These are phyloP conservation scores for Coemansia sp. DNA, from an alignment of 192 early-diverging fungal genomes.

Conservation along the genomic window DNA sequence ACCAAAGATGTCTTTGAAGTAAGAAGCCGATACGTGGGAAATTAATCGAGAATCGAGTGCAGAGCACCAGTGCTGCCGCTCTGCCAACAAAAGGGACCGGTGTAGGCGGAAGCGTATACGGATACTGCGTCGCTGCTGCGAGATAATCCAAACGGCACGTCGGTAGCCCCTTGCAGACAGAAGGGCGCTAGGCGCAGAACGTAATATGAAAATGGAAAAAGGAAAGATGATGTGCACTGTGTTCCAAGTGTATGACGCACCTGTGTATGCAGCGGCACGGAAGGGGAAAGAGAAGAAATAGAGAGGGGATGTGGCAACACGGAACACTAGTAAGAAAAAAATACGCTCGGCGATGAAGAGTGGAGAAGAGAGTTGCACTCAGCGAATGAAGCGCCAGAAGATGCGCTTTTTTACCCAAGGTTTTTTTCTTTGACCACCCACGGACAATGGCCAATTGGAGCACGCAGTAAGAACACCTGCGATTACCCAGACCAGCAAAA, in stretches of 20 bases:
- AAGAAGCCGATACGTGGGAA: slow-evolving; percentile 3
- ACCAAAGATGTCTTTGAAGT: background rate
- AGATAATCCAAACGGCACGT: slow-evolving; percentile 3
- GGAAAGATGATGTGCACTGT: background rate
- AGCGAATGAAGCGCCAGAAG: background rate
- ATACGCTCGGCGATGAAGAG: background rate
- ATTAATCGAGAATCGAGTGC: background rate
- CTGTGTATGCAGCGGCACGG: slow-evolving; percentile 2
- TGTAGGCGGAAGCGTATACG: background rate
- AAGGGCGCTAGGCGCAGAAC: background rate
- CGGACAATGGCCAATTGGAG: background rate
- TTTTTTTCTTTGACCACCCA: background rate
- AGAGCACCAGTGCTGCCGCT: background rate
- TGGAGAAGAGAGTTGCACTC: background rate
- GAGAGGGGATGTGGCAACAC: background rate
- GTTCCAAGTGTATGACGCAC: background rate
- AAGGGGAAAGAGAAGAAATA: slow-evolving; percentile 6
- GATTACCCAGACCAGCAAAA: background rate
- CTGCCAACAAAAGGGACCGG: background rate
- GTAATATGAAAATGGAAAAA: background rate
- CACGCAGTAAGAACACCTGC: background rate
- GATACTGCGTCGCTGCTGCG: slow-evolving; percentile 2
- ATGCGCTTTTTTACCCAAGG: background rate
- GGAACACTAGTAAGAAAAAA: slow-evolving; percentile 5
- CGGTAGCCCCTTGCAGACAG: slow-evolving; percentile 5